Evolutionary conservation across 768 basidiomycete species (phyloP).

Genomic region (Asterophora parasitica): DNA sequence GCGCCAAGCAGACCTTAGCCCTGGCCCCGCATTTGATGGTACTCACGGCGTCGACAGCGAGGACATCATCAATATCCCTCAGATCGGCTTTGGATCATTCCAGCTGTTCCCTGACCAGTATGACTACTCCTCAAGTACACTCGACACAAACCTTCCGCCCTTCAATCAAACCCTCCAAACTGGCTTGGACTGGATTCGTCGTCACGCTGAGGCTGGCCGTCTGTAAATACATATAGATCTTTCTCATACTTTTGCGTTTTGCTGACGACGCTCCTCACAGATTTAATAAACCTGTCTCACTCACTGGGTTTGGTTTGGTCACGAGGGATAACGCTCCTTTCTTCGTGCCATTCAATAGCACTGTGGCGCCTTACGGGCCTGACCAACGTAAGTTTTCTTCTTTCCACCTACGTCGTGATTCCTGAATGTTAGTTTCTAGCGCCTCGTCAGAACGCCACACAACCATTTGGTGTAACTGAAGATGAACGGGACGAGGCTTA

Average conservation of each 20-base stretch:
- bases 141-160: conserved; percentile 43
- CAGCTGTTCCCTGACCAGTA: conserved; percentile 69
- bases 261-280: conserved; percentile 26
- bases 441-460: conserved; percentile 6
- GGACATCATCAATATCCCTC: conserved; percentile 53
- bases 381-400: conserved; percentile 20
- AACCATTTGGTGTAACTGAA: conserved; percentile 48
- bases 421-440: conserved; percentile 1
- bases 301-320: conserved; percentile 61
- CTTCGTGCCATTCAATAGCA: conserved; percentile 62
- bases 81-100: conserved; percentile 56
- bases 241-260: neutral
- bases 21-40: conserved; percentile 56
- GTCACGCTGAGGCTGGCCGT: conserved; percentile 38
- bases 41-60: conserved; percentile 63
- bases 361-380: conserved; percentile 36
- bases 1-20: conserved; percentile 37
- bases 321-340: conserved; percentile 45
- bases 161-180: conserved; percentile 49
- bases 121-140: conserved; percentile 33
- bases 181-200: conserved; percentile 52
- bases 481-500: conserved; percentile 51
- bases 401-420: no score
- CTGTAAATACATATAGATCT: conserved; percentile 30
- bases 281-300: conserved; percentile 47